Evolutionary conservation across 306 rosid genomes (phyloP), one percentile per base, ranked within the genome.

Genomic region (Vigna mungo): DNA sequence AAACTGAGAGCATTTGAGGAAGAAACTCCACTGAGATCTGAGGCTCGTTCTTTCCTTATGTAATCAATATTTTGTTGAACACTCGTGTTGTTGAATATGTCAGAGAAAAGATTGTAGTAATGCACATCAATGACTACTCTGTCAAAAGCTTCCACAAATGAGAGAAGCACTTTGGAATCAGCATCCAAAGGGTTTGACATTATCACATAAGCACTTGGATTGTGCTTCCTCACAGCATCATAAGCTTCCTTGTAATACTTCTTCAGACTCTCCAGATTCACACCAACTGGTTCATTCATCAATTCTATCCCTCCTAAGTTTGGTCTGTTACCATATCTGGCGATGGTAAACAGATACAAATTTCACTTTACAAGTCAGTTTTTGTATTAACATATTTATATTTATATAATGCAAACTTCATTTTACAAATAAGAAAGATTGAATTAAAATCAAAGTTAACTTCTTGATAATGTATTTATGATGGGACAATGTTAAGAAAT

Each of bases 121-220:
- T 89, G 93, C 68, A 87, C 88, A 5, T 87, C 93, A 52, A 87
- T 73, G 25, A 80, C 87, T 14, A 78, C 87, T 1, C 34, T 43
- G 11, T 53, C 6, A 12, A 82, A 81, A 30, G 23, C 52, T 21
- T 16, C 20, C 1, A 71, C 83, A 84, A 86, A 89, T 23, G 86
- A 58, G 48, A 86, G 86, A 12, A 87, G 87, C 72, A 75, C 91
- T 41, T 59, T 82, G 0, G 82, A 56, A 80, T 72, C 77, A 9
- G 4, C 2, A 51, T 72, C 86, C 75, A 87, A 21, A 68, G 90
- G 83, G 61, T 85, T 86, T 52, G 91, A 82, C 76, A 85, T 71
- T 18, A 87, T 72, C 61, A 84, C 90, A 76, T 89, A 86, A 37
- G 82, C 79, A 12, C 27, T 72, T 32, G 46, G 6, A 4, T 69